These are phyloP conservation scores for Ampelomyces quisqualis DNA, from an alignment of 2,329 filamentous ascomycete species.

Conservation along the genomic window DNA sequence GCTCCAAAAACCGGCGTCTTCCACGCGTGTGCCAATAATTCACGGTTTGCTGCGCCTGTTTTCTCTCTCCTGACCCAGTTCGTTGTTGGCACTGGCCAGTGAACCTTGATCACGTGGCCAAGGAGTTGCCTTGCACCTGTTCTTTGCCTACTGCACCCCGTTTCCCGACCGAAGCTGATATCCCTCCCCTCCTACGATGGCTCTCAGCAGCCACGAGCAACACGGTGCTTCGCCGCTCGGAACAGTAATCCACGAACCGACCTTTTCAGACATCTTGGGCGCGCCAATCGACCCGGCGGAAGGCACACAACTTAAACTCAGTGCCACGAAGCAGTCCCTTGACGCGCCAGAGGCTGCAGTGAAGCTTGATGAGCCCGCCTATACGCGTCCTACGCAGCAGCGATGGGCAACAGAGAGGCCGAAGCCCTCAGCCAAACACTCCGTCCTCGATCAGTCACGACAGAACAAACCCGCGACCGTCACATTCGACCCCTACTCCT, in stretches of 20 bases:
- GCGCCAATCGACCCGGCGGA: conserved; percentile 7
- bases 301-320: conserved; percentile 7
- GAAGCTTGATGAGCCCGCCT: conserved; percentile 4
- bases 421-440: conserved; percentile 23
- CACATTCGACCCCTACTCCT: conserved; percentile 35
- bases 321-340: too few relatives aligned
- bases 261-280: conserved; percentile 23
- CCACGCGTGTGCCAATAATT: background rate
- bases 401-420: conserved; percentile 37
- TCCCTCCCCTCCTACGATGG: conserved; percentile 15
- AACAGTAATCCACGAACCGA: conserved; percentile 24
- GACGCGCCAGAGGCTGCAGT: too few relatives aligned
- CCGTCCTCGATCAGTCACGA: conserved; percentile 18
- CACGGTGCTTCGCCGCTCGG: conserved; percentile 20
- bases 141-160: background rate
- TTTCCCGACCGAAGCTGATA: background rate
- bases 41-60: background rate
- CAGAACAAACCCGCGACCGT: conserved; percentile 27
- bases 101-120: conserved; percentile 7
- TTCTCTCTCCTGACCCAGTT: background rate
- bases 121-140: too few relatives aligned
- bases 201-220: conserved; percentile 13
- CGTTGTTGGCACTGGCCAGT: conserved; percentile 6
- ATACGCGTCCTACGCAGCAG: conserved; percentile 24
- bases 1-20: conserved; percentile 1